phyloP scores from a whole-genome alignment of 768 basidiomycete genomes.

The Boletus reticuloceps region DNA sequence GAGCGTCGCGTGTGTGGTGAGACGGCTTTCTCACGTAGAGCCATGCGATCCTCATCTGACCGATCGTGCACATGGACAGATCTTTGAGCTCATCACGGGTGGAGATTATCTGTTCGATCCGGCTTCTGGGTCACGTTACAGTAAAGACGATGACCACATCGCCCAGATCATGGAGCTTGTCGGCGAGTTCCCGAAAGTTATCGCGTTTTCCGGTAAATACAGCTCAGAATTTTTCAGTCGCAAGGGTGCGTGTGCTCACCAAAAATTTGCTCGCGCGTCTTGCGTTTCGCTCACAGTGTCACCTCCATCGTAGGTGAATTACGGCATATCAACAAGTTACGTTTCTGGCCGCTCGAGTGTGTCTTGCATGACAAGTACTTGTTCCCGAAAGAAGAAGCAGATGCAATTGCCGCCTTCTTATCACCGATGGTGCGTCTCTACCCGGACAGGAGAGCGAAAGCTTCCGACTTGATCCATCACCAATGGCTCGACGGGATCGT shows the following conservation, averaged over 20 bases:
- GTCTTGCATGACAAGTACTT: slow-evolving; percentile 96
- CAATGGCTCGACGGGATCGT: slow-evolving; percentile 82
- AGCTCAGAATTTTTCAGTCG: slow-evolving; percentile 93
- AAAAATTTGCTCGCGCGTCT: neutral
- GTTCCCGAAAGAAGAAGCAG: slow-evolving; percentile 80
- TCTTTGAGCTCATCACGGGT: slow-evolving; percentile 94
- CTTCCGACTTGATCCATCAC: slow-evolving; percentile 82
- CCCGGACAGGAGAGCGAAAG: slow-evolving; percentile 86
- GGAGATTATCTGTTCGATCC: slow-evolving; percentile 99
- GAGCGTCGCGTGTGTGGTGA: slow-evolving; percentile 92
- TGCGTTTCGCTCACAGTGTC: slow-evolving; percentile 8
- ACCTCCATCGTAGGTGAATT: slow-evolving; percentile 58
- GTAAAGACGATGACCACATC: slow-evolving; percentile 96
- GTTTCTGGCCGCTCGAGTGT: slow-evolving; percentile 82
- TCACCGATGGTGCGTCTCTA: slow-evolving; percentile 87
- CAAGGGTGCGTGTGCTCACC: slow-evolving; percentile 58
- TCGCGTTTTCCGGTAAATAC: slow-evolving; percentile 92
- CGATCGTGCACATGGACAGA: slow-evolving; percentile 38
- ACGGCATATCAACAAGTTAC: slow-evolving; percentile 89
- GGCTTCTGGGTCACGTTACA: slow-evolving; percentile 89
- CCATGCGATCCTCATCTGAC: neutral
- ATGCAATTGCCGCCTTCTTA: slow-evolving; percentile 76
- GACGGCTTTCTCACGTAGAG: slow-evolving; percentile 26
- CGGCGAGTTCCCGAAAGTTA: slow-evolving; percentile 79
- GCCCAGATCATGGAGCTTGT: slow-evolving; percentile 97